Evolutionary conservation across 192 early-diverging fungal species (phyloP).

Genomic region (Podila epicladia): DNA sequence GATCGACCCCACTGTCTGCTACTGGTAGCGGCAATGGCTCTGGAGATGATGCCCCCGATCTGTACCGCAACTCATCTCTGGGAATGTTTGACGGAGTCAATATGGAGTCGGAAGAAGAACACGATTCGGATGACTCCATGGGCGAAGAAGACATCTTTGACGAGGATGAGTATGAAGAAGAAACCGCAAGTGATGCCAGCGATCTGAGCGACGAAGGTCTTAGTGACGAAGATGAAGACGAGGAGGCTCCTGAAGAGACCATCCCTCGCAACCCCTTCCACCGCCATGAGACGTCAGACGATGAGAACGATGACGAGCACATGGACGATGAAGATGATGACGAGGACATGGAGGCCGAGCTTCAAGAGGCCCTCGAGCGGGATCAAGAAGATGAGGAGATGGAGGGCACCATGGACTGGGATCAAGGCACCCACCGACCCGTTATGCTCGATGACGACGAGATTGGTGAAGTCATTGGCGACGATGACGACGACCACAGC

Average conservation of each 20-base stretch:
- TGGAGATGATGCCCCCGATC: slow-evolving; percentile 78
- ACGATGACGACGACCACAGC: slow-evolving; percentile 65
- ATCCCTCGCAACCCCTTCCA: slow-evolving; percentile 57
- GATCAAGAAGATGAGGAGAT: slow-evolving; percentile 60
- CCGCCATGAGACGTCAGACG: slow-evolving; percentile 17
- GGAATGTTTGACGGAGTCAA: slow-evolving; percentile 82
- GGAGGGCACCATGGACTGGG: slow-evolving; percentile 60
- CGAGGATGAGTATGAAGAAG: slow-evolving; percentile 77
- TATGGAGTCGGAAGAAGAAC: slow-evolving; percentile 76
- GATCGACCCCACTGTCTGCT: slow-evolving; percentile 53
- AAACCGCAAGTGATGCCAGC: slow-evolving; percentile 68
- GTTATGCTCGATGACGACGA: slow-evolving; percentile 55
- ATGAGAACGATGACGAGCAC: slow-evolving; percentile 46
- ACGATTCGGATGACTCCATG: slow-evolving; percentile 56
- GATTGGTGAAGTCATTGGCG: slow-evolving; percentile 54
- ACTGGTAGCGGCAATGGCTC: slow-evolving; percentile 52
- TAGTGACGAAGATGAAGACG: slow-evolving; percentile 64
- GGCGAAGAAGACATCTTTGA: slow-evolving; percentile 76
- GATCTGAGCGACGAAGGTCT: slow-evolving; percentile 65
- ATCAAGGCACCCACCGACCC: slow-evolving; percentile 53
- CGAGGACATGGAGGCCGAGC: slow-evolving; percentile 57
- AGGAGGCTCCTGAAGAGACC: slow-evolving; percentile 68
- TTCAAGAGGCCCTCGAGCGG: slow-evolving; percentile 35
- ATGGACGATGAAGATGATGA: slow-evolving; percentile 58
- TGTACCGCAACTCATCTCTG: slow-evolving; percentile 85